Percentiles rank a stretch among this genome's conserved stretches.
These are phyloP conservation scores for Neurospora sublineolata DNA, from an alignment of 495 filamentous ascomycete genomes.

Conservation along the genomic window DNA sequence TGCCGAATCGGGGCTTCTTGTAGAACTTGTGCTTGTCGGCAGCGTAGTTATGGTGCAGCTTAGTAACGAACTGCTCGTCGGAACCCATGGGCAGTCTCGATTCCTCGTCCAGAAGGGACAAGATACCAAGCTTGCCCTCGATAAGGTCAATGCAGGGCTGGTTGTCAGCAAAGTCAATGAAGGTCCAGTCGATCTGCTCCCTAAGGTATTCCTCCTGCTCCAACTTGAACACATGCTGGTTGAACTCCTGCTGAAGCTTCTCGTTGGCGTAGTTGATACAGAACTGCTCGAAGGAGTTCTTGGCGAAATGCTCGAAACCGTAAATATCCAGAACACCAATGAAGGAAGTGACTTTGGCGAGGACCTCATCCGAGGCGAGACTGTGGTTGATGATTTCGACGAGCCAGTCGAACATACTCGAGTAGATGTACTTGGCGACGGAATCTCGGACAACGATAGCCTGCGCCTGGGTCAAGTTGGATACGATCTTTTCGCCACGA, in stretches of 20 bases:
- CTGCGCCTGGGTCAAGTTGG: slow-evolving; percentile 88
- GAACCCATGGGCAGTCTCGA: slow-evolving; percentile 93
- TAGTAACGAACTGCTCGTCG: slow-evolving; percentile 94
- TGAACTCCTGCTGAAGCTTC: slow-evolving; percentile 98
- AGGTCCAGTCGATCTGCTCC: slow-evolving; percentile 98
- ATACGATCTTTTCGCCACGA: slow-evolving; percentile 93
- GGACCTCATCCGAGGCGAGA: slow-evolving; percentile 79
- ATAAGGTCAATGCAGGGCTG: slow-evolving; percentile 99
- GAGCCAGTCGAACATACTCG: slow-evolving; percentile 96
- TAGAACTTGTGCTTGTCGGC: slow-evolving; percentile 92
- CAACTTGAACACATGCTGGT: slow-evolving; percentile 99
- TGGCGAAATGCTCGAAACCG: slow-evolving; percentile 98
- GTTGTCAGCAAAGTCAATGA: slow-evolving; percentile 99
- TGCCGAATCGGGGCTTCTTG: slow-evolving; percentile 95
- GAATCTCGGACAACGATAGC: slow-evolving; percentile 93
- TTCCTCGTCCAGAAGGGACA: slow-evolving; percentile 91
- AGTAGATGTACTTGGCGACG: slow-evolving; percentile 97
- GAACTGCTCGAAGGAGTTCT: slow-evolving; percentile 99
- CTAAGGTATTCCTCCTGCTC: slow-evolving; percentile 97
- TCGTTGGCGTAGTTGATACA: slow-evolving; percentile 99
- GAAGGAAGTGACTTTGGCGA: slow-evolving; percentile 76
- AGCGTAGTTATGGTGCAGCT: slow-evolving; percentile 90
- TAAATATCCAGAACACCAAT: slow-evolving; percentile 99
- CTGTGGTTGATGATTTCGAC: slow-evolving; percentile 89
- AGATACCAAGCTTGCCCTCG: slow-evolving; percentile 87